Base-by-base conservation (phyloP, 1,284 basidiomycete species). In the Ganoderma sp. region DNA sequence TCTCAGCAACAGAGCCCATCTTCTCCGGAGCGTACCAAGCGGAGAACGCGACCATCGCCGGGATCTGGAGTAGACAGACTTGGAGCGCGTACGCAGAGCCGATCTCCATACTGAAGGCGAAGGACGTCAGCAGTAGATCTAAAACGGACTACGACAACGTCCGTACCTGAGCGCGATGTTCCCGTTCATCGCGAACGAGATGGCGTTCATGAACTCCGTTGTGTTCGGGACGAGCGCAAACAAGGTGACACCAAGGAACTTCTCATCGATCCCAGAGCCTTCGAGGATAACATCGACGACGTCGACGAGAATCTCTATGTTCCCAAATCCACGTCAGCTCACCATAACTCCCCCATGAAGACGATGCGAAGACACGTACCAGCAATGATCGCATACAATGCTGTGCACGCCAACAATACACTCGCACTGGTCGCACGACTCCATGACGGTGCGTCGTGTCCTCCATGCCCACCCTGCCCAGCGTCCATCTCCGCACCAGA, bases 151-250 rank as follows among this genome's bases (percentile, higher is more conserved):
- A 22, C 22, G 22, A 28, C 48, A 14, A 15, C 22, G 10, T 52
- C 22, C 63, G 28, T 25, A 95, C 96, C 94, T 96, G 28, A 99
- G 83, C 1, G 98, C 96, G 73, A 99, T 99, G 79, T 99, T 99
- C 17, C 94, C 97, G 76, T 98, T 94, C 74, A 99, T 82, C 19
- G 98, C 97, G 77, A 99, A 99, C n/a, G 96, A 97, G 77, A 99
- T 98, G 66, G 98, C 98, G 78, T 99, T 99, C 97, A 99, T 99
- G 79, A 99, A 99, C 81, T 99, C 98, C 25, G 98, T 99, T 19
- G 97, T 98, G 79, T 99, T 99, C 12, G 98, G 98, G 0, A 99
- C 97, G 42, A 99, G 87, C 2, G 98, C 97, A 76, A 99, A 99
- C 10, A 99, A 85, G 0, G 97, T 99, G 67, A 99, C 87, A 58